Conservation (phyloP, 768 basidiomycete species). For the Auriscalpium vulgare region DNA sequence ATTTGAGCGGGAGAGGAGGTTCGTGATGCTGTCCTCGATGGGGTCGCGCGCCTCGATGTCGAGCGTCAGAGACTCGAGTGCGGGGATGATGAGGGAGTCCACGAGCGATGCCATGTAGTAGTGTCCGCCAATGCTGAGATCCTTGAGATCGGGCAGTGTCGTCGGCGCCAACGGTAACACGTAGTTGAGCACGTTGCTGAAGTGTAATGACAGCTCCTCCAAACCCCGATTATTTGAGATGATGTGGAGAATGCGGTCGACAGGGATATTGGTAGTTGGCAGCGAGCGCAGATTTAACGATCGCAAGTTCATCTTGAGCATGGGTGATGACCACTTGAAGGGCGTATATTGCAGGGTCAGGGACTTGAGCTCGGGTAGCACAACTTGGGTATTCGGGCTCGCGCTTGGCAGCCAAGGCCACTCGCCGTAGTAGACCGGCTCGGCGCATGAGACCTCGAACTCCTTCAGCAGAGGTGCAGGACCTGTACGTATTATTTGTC, state of each 20-base stretch:
- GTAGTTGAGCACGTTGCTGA: conserved; percentile 50
- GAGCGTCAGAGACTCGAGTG: conserved; percentile 48
- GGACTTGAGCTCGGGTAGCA: conserved; percentile 42
- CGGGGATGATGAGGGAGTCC: conserved; percentile 53
- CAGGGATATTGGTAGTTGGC: conserved; percentile 50
- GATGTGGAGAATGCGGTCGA: conserved; percentile 66
- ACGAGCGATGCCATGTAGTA: conserved; percentile 53
- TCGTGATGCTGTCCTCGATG: conserved; percentile 61
- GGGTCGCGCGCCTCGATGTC: conserved; percentile 73
- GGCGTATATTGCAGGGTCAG: conserved; percentile 66
- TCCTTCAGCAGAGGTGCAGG: conserved; percentile 66
- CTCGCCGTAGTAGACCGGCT: conserved; percentile 46
- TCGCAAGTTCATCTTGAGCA: conserved; percentile 52
- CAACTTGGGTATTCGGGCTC: conserved; percentile 23
- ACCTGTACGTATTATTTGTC: conserved; percentile 31
- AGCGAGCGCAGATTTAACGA: conserved; percentile 59
- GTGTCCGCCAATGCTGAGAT: conserved; percentile 58
- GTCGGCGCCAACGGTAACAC: conserved; percentile 54
- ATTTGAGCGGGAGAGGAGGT: conserved; percentile 51
- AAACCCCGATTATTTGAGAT: conserved; percentile 50
- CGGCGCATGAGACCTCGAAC: conserved; percentile 70
- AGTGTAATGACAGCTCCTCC: conserved; percentile 50
- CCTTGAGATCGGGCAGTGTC: conserved; percentile 45
- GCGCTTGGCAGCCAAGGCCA: conserved; percentile 72
- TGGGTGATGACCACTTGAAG: conserved; percentile 71